phyloP scores from a whole-genome alignment of 2,329 filamentous ascomycete species.

The Monosporascus sp. region DNA sequence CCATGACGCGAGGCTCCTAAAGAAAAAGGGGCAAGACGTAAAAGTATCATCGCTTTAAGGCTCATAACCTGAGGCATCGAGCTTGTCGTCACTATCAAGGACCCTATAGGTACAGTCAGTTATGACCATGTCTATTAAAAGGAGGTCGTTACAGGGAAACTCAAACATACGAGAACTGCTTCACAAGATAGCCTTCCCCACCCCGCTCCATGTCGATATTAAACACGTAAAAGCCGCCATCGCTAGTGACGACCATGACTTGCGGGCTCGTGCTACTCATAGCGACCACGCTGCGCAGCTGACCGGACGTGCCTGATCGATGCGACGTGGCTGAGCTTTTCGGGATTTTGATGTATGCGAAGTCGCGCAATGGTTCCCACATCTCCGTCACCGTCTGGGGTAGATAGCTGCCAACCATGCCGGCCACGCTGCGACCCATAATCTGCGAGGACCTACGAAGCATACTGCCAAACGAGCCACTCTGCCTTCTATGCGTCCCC shows the following conservation, averaged over 20 bases:
- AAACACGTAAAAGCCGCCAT: slow-evolving; percentile 92
- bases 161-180: slow-evolving; percentile 72
- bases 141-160: slow-evolving; percentile 3
- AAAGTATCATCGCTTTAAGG: slow-evolving; percentile 16
- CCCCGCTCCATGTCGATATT: slow-evolving; percentile 92
- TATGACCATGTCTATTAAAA: not conserved
- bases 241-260: slow-evolving; percentile 96
- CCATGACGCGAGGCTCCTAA: too few relatives aligned
- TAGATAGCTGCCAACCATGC: slow-evolving; percentile 85
- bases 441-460: slow-evolving; percentile 92
- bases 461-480: slow-evolving; percentile 83
- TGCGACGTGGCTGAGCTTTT: slow-evolving; percentile 39
- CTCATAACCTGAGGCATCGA: slow-evolving; percentile 44
- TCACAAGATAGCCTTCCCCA: slow-evolving; percentile 84
- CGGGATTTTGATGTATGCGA: slow-evolving; percentile 93
- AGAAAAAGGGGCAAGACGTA: too few relatives aligned
- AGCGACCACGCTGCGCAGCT: slow-evolving; percentile 86
- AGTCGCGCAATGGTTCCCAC: slow-evolving; percentile 93
- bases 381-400: slow-evolving; percentile 94
- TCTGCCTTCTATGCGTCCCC: slow-evolving; percentile 41
- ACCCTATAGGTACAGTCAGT: slow-evolving; percentile 32
- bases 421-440: slow-evolving; percentile 82
- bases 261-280: slow-evolving; percentile 94
- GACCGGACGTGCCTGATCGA: slow-evolving; percentile 27
- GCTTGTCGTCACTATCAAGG: slow-evolving; percentile 50